These are phyloP conservation scores for Ogataea ramenticola DNA, from an alignment of 805 yeast species.

Conservation along the genomic window DNA sequence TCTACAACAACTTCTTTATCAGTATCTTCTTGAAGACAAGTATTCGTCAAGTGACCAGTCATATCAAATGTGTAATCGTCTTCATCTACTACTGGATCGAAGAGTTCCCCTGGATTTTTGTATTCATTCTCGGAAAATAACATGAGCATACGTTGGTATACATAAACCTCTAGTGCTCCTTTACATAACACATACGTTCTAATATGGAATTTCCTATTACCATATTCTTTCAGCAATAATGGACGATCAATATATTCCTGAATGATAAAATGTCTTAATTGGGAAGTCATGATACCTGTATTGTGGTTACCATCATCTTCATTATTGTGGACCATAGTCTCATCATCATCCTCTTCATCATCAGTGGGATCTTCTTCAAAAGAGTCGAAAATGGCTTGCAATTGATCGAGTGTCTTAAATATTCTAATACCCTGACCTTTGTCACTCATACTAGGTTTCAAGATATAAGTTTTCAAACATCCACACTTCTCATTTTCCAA, in stretches of 20 bases:
- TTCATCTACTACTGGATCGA: conserved; percentile 21
- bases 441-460: conserved; percentile 96
- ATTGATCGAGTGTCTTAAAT: conserved; percentile 68
- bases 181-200: conserved; percentile 73
- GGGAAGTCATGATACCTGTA: conserved; percentile 75
- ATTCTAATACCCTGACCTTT: conserved; percentile 92
- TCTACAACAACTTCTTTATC: conserved; percentile 45
- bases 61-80: conserved; percentile 33
- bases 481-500: conserved; percentile 35
- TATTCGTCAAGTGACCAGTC: conserved; percentile 84
- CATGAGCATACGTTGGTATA: conserved; percentile 73
- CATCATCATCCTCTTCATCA: conserved; percentile 40
- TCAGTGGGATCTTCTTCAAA: conserved; percentile 71
- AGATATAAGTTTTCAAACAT: conserved; percentile 59
- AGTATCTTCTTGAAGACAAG: conserved; percentile 65
- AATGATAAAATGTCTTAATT: conserved; percentile 82
- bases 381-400: conserved; percentile 77
- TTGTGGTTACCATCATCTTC: conserved; percentile 12
- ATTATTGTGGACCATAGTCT: conserved; percentile 14
- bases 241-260: conserved; percentile 76
- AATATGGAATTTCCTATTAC: conserved; percentile 77
- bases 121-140: conserved; percentile 65
- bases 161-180: conserved; percentile 72
- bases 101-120: conserved; percentile 26
- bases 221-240: conserved; percentile 52